Base-by-base conservation (phyloP, 306 rosid species). In the Phaseolus lunatus region DNA sequence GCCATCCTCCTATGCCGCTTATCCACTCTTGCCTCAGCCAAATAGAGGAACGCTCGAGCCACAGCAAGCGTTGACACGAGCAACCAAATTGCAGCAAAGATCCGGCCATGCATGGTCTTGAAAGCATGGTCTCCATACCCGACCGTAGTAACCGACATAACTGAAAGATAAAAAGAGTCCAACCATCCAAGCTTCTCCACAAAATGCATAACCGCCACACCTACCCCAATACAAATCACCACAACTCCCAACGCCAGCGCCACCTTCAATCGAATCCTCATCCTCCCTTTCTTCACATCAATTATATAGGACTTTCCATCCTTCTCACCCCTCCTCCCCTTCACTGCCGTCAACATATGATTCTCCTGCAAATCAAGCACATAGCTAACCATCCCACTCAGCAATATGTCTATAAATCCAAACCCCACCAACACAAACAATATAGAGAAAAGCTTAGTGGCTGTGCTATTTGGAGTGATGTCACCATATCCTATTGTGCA, bases 251-350 rank as follows among this genome's bases (percentile, higher is more conserved):
- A 81, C 10, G 99, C 99, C 89, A 95, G 72, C 2, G 83, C 98
- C 77, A 96, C 99, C 87, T 96, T 92, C 99, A 96, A 81, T 81
- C 98, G 87, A 80, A 96, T 96, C 84, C 99, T 89, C 99, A 96
- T 96, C 80, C 99, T 91, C 78, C 99, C 99, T 79, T 96, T 95
- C 89, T 95, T 96, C 57, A 87, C 88, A 86, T 96, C 99, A 72
- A 96, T 68, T 67, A 96, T 84, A 67, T 89, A 92, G 0, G 97
- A 92, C 16, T 64, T 83, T 2, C 67, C 85, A 68, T 88, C 92
- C 45, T 67, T 87, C 82, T 68, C 87, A n/a, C 86, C 88, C 72
- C 72, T 86, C 75, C 72, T 87, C 20, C 84, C 70, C 80, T 91
- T 87, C 59, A 92, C 86, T 10, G 86, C 81, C 80, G 73, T 86